Evolutionary conservation across 176 grass and related monocot genomes (phyloP), one percentile per base, ranked within the genome.

Genomic region (Hyparrhenia diplandra): DNA sequence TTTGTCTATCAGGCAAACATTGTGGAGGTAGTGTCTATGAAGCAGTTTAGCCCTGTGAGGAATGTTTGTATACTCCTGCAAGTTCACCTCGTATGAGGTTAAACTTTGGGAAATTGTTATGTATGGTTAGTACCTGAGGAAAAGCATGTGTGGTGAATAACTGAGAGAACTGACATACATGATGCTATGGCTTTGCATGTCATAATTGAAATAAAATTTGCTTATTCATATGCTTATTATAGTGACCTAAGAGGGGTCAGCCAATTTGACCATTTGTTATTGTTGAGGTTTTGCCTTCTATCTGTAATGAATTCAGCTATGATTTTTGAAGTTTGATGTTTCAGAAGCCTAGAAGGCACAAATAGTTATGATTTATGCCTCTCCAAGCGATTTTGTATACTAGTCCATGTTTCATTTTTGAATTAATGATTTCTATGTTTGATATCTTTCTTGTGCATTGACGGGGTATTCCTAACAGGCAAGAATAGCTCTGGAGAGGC

Each of bases 401-500:
- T 46, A 73, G 1, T 81, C 43, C 25, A 71, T 46, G 43, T 57
- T 13, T 40, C 17, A 21, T 80, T 40, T 23, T 75, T 68, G 18
- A 32, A 24, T 4, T 61, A 43, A 74, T 30, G 55, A 74, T 80
- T 10, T 80, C n/a, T 66, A 66, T 11, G 14, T 20, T 80, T 42
- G 18, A 5, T 75, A n/a, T 32, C 58, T 61, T 85, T 71, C 45
- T 81, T 79, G 24, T 60, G 36, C 23, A 59, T 49, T 70, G n/a
- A 81, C 45, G 60, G 11, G 10, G 61, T 79, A 42, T 73, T 89
- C 40, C 31, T 43, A 88, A 83, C 86, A 99, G 97, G 97, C 97
- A 74, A 93, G 97, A 85, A 99, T 99, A 80, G 93, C 97, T 77
- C 85, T 99, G 32, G 97, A 99, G 80, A 93, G 97, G 85, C 88